Evolutionary conservation across 305 asterid species (phyloP), one percentile per base, ranked within the genome.

Genomic region (Rubia peregrina): DNA sequence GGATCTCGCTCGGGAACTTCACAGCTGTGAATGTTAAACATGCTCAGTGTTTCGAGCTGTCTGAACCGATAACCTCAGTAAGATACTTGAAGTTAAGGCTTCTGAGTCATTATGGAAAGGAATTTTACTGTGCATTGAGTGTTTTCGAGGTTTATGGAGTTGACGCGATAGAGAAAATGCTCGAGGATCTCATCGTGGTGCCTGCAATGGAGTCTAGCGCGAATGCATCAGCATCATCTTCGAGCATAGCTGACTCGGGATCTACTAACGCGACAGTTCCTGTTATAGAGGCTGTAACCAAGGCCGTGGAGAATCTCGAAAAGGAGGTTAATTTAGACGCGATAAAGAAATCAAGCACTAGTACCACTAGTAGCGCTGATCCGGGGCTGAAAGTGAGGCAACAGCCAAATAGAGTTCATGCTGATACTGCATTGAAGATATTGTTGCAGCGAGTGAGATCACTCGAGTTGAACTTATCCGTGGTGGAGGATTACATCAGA

Each of bases 121-220:
- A 95, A 33, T 95, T 95, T 80, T 95, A 95, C 83, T 91, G 99
- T 72, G 92, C 93, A 0, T 61, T 91, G 56, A 95, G 97, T 77
- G 86, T 84, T 38, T 85, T 95, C 57, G 99, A 95, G 88, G 99
- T 95, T 30, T 90, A 79, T 79, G 99, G 99, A 51, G 91, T 95
- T 72, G 99, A 95, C 83, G 99, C 95, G 36, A 80, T 95, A 16
- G 99, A 90, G 73, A 90, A 89, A 55, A 95, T 95, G 99, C 99
- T 95, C 14, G 98, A 90, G 83, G 99, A 91, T 86, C 89, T 95
- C 73, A 88, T 89, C 41, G 90, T 84, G 53, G 90, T 84, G 48
- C 83, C 88, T 64, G 80, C 96, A 7, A 84, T 69, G 63, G 96
- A 80, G 56, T 59, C 89, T 71, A 74, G 87, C 19, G 21, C 80